Conservation (phyloP, 1,139 yeast species). For the Yamadazyma spencermartinsiae region DNA sequence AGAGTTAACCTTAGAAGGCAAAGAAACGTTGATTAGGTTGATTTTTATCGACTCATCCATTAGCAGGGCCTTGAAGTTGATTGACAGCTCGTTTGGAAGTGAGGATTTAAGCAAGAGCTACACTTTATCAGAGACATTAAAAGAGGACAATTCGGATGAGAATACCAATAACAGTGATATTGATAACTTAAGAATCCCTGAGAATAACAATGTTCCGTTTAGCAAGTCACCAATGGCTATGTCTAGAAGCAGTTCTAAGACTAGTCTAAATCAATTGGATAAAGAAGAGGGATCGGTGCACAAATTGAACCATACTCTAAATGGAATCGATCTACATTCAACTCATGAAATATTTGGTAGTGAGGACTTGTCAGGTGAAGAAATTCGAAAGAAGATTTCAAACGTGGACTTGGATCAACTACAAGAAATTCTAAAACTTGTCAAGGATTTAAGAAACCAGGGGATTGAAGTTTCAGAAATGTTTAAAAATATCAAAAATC, state of each 20-base stretch:
- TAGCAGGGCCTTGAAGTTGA: conserved; percentile 60
- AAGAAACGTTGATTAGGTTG: conserved; percentile 68
- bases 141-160: conserved; percentile 14
- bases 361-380: conserved; percentile 47
- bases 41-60: conserved; percentile 70
- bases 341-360: neutral
- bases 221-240: conserved; percentile 23
- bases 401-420: conserved; percentile 51
- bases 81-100: conserved; percentile 39
- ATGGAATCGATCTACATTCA: conserved; percentile 14
- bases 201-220: conserved; percentile 8
- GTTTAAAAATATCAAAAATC: conserved; percentile 27
- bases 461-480: conserved; percentile 56
- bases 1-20: conserved; percentile 62
- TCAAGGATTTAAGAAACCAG: conserved; percentile 48
- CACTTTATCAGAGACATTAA: conserved; percentile 12
- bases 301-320: conserved; percentile 33
- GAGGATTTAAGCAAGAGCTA: conserved; percentile 13
- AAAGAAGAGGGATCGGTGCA: conserved; percentile 44
- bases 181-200: conserved; percentile 2
- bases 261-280: conserved; percentile 35
- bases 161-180: conserved; percentile 4
- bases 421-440: conserved; percentile 48
- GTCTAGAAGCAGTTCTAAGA: conserved; percentile 38
- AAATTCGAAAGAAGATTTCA: conserved; percentile 50